Evolutionary conservation across 306 rosid species (phyloP), one percentile per base, ranked within the genome.

Genomic region (Dalbergia oliveri): DNA sequence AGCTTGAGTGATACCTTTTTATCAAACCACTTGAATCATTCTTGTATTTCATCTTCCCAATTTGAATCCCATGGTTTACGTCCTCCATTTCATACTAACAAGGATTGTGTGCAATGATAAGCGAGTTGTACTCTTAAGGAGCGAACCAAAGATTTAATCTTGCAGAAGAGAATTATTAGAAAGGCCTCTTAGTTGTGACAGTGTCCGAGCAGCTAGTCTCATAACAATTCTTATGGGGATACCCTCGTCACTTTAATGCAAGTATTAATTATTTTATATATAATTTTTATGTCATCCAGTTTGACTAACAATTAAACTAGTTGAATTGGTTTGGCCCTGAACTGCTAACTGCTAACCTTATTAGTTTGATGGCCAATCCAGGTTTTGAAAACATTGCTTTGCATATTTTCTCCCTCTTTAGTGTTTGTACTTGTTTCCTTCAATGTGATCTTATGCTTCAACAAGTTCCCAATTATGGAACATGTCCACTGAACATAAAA

Each of bases 391-490:
- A 3, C 56, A 59, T 23, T 68, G 51, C 50, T 76, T 69, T 57
- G 31, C 47, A 63, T 26, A 51, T 69, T 68, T 81, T 31, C 73
- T 34, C 44, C 18, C 49, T 43, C 47, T 66, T 63, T n/a, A 60
- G 44, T 71, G 69, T 14, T 39, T 68, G 37, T 79, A 57, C 31
- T 62, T 80, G 26, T 59, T 64, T 60, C 76, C 16, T 63, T 78
- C 8, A 23, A 39, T 56, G 18, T 73, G 47, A 31, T 66, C 57
- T 23, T 53, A 35, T 43, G 61, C 72, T 75, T 18, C 54, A 67
- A 72, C 47, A 73, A n/a, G 39, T 69, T 85, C 65, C 62, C 34
- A 9, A 19, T 31, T 43, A 12, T 44, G 64, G 51, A 67, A 13
- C 31, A 57, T 68, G 51, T 19, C 69, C 34, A 66, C 51, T 4